Evolutionary conservation across 495 filamentous ascomycete species (phyloP).

Genomic region (Penicillium ucsense): DNA sequence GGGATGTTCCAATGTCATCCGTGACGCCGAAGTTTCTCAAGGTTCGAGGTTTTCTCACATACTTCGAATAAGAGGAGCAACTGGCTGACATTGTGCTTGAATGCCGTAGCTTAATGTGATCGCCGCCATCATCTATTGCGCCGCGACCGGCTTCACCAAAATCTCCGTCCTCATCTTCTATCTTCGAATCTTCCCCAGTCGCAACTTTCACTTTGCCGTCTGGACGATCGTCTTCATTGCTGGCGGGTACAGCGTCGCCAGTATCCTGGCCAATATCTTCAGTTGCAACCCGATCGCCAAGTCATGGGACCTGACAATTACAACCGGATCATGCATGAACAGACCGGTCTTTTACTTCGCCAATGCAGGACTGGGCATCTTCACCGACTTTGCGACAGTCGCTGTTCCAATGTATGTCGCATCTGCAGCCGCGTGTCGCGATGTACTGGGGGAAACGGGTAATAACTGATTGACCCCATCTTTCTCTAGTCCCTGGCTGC

Average conservation of each 20-base stretch:
- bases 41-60: slow-evolving; percentile 2
- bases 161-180: slow-evolving; percentile 40
- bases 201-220: slow-evolving; percentile 22
- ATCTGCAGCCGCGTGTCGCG: background rate
- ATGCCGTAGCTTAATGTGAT: slow-evolving; percentile 16
- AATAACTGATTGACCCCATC: background rate
- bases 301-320: slow-evolving; percentile 21
- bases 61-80: background rate
- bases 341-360: slow-evolving; percentile 26
- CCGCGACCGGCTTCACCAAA: slow-evolving; percentile 29
- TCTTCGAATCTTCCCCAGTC: slow-evolving; percentile 36
- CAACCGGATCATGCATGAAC: slow-evolving; percentile 18
- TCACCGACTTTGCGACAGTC: slow-evolving; percentile 29
- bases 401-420: slow-evolving; percentile 26
- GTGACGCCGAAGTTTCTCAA: slow-evolving; percentile 10
- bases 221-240: slow-evolving; percentile 26
- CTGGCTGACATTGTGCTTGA: background rate
- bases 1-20: slow-evolving; percentile 12
- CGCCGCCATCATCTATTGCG: slow-evolving; percentile 26
- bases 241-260: slow-evolving; percentile 23
- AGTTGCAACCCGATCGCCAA: slow-evolving; percentile 23
- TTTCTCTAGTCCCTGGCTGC: slow-evolving; percentile 19
- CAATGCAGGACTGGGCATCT: slow-evolving; percentile 25
- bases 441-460: background rate
- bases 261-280: slow-evolving; percentile 25